Percentiles rank a stretch among this genome's conserved stretches.
These are phyloP conservation scores for Pseudogymnoascus sp. DNA, from an alignment of 2,329 filamentous ascomycete species.

Conservation along the genomic window DNA sequence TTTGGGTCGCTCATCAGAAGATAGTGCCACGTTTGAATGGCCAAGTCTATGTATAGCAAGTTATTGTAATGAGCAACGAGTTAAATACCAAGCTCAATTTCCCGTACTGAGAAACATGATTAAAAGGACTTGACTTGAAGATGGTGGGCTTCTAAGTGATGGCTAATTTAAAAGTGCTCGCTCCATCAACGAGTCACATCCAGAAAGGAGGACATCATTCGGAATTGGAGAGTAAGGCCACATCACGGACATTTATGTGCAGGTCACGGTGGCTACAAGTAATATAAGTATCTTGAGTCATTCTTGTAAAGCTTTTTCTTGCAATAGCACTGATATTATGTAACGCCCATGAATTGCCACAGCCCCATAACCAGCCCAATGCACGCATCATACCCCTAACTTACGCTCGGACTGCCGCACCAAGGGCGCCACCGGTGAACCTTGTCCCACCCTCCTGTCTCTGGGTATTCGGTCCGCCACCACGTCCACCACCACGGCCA, in stretches of 20 bases:
- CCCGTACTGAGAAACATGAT: background rate
- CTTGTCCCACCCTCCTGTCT: conserved; percentile 65
- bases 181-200: background rate
- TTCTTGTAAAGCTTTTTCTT: conserved; percentile 25
- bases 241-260: background rate
- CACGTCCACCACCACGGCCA: conserved; percentile 52
- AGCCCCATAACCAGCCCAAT: conserved; percentile 26
- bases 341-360: conserved; percentile 24
- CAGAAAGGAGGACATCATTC: background rate
- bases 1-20: background rate
- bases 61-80: conserved; percentile 1
- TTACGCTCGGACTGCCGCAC: conserved; percentile 56
- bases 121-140: background rate
- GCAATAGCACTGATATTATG: conserved; percentile 12
- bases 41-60: background rate
- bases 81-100: conserved; percentile 1
- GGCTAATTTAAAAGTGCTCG: background rate
- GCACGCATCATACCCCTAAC: conserved; percentile 22
- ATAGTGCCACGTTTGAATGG: background rate
- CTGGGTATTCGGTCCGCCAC: conserved; percentile 49
- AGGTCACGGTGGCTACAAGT: background rate
- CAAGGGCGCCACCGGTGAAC: conserved; percentile 74
- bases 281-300: conserved; percentile 6
- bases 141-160: background rate
- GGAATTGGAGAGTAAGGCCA: background rate